Evolutionary conservation across 83 land plant genomes (phyloP).

Genomic region (Isoetes engelmannii): DNA sequence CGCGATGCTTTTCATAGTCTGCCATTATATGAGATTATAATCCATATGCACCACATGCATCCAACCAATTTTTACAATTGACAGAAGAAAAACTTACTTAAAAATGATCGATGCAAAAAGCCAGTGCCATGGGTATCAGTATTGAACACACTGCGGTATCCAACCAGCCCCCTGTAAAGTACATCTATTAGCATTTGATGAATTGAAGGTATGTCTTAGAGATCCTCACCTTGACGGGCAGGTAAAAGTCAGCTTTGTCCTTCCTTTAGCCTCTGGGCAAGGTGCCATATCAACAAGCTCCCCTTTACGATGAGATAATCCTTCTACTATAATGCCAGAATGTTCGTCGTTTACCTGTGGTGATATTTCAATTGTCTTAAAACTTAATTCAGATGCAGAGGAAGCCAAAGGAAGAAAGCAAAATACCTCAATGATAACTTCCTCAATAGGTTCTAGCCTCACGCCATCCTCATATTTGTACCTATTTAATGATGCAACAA

Average conservation of each 20-base stretch:
- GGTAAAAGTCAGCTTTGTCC: constrained; percentile 72
- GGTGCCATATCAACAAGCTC: constrained; percentile 93
- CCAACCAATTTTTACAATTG: neutral
- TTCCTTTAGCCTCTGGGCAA: constrained; percentile 65
- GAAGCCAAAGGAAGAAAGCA: too few species aligned
- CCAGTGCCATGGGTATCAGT: constrained; percentile 95
- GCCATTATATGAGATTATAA: constrained; percentile 17
- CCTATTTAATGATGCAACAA: constrained; percentile 33
- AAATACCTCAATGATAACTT: constrained; percentile 87
- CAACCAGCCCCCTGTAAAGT: constrained; percentile 76
- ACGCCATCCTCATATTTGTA: constrained; percentile 72
- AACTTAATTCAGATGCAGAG: neutral
- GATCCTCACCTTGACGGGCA: constrained; percentile 85
- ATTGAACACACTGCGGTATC: constrained; percentile 90
- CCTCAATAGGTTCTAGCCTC: constrained; percentile 92
- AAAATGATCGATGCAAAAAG: constrained; percentile 94
- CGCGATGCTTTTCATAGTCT: constrained; percentile 75
- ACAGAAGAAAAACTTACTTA: constrained; percentile 39
- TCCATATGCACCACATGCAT: neutral
- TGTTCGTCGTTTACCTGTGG: constrained; percentile 91
- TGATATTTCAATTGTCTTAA: neutral
- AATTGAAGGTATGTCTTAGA: neutral
- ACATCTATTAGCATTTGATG: neutral
- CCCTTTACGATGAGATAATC: constrained; percentile 84
- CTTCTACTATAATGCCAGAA: constrained; percentile 85